Base-by-base conservation (phyloP, 2,329 filamentous ascomycete species). In the Aureobasidium vineae region DNA sequence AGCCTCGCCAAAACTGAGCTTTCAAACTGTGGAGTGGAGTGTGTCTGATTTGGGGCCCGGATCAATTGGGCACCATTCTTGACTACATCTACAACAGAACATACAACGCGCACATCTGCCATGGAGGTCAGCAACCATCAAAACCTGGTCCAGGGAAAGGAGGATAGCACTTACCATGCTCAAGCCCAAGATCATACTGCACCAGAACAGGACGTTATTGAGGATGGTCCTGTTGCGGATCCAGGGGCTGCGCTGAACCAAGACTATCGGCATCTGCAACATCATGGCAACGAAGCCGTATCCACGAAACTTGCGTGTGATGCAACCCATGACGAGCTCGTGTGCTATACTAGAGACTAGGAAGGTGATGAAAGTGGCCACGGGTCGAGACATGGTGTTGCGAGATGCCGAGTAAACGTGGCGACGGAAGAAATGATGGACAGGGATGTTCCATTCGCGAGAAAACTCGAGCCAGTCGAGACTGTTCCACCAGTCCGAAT, bases 261-360 rank as follows among this genome's bases (percentile, higher is more conserved):
- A 86, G n/a, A 98, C 90, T 71, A 98, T 95, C 0, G 95, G 95
- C 71, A 98, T 84, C 82, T 99, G 95, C 69, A 96, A 80, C 95
- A 99, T 98, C 87, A 97, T 95, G 69, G 91, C 90, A 23, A 96
- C 74, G 75, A 97, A 96, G 11, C 94, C 95, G 75, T 98, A 99
- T 15, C 95, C 95, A 43, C 95, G 83, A 53, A 98, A 83, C 81
- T 99, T 98, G 82, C 97, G 94, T 31, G 93, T 97, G 76, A 99
- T 98, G 77, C 94, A 98, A 8, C 90, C 92, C 90, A 99, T 96
- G 73, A 99, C 91, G 66, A 99, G 85, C 78, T 99, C 95, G 75
- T 98, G 95, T 19, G 92, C 92, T 26, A 96, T 75, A 41, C 95
- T 91, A 67, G 89, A 93, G 73, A 98, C 90, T 66, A 98, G 79